Evolutionary conservation across 768 basidiomycete genomes (phyloP).

Genomic region (Lyophyllum atratum): DNA sequence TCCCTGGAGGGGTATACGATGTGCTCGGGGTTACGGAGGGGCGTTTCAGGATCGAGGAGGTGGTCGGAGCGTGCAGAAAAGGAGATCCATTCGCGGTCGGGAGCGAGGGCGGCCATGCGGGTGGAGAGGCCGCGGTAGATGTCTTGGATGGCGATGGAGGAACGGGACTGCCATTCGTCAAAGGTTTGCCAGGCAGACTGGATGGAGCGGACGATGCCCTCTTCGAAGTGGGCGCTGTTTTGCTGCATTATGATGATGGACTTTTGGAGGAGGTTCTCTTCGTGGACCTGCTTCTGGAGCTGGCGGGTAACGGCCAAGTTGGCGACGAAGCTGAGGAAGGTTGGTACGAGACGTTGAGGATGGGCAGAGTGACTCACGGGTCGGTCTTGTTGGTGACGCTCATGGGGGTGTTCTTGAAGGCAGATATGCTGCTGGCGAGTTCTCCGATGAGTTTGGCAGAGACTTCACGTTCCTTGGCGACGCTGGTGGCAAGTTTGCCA

Average conservation of each 20-base stretch:
- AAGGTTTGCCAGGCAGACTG: slow-evolving; percentile 98
- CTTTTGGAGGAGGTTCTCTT: slow-evolving; percentile 98
- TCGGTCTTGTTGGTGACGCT: slow-evolving; percentile 76
- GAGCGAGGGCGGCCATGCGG: slow-evolving; percentile 76
- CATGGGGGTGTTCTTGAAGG: slow-evolving; percentile 95
- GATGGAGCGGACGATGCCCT: slow-evolving; percentile 91
- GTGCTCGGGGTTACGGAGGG: slow-evolving; percentile 73
- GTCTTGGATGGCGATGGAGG: slow-evolving; percentile 70
- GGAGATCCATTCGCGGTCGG: slow-evolving; percentile 93
- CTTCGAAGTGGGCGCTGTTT: slow-evolving; percentile 95
- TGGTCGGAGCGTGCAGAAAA: slow-evolving; percentile 94
- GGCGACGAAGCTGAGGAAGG: slow-evolving; percentile 53
- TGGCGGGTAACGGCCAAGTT: slow-evolving; percentile 77
- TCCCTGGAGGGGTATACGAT: slow-evolving; percentile 91
- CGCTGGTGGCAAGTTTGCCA: slow-evolving; percentile 85
- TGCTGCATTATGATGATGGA: slow-evolving; percentile 98
- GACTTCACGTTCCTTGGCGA: slow-evolving; percentile 91
- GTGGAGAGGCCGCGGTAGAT: slow-evolving; percentile 71
- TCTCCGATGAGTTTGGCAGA: slow-evolving; percentile 87
- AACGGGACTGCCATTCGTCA: slow-evolving; percentile 91
- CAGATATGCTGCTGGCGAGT: slow-evolving; percentile 82
- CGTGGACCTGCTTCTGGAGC: slow-evolving; percentile 89
- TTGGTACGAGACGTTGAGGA: neutral
- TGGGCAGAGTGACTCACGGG: slow-evolving; percentile 57
- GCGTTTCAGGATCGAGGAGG: slow-evolving; percentile 95